These are phyloP conservation scores for Arthrobotrys pseudoclavata DNA, from an alignment of 2,329 filamentous ascomycete species.

Conservation along the genomic window DNA sequence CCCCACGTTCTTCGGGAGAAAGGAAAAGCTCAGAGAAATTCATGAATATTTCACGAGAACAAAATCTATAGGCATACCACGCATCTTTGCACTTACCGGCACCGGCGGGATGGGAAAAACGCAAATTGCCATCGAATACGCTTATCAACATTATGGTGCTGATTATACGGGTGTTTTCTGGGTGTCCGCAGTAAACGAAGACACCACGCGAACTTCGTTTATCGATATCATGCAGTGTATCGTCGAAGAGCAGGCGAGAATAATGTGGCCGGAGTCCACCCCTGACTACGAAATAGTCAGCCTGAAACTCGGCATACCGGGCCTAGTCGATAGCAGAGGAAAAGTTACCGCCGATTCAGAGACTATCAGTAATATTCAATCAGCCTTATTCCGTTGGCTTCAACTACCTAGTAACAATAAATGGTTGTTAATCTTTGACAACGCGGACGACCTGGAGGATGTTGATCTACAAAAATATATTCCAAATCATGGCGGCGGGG, in stretches of 20 bases:
- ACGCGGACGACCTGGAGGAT: slow-evolving; percentile 3
- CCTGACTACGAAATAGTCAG: too few relatives aligned
- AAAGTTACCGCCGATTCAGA: neutral
- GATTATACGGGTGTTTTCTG: slow-evolving; percentile 63
- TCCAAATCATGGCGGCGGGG: too few relatives aligned
- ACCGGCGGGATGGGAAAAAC: slow-evolving; percentile 22
- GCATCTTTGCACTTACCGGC: neutral
- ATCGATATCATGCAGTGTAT: slow-evolving; percentile 17
- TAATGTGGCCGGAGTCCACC: too few relatives aligned
- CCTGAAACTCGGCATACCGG: neutral
- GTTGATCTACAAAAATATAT: too few relatives aligned
- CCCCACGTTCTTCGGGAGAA: slow-evolving; percentile 20
- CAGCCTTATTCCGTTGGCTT: neutral
- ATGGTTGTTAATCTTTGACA: slow-evolving; percentile 5
- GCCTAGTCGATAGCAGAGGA: neutral
- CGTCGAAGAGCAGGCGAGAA: too few relatives aligned
- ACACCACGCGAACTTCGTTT: slow-evolving; percentile 20
- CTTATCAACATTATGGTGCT: slow-evolving; percentile 15
- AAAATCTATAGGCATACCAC: neutral
- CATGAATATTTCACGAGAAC: slow-evolving; percentile 8
- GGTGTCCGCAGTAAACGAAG: slow-evolving; percentile 59
- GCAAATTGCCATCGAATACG: slow-evolving; percentile 12
- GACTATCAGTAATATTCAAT: neutral
- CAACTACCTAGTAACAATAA: neutral
- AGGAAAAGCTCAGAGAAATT: slow-evolving; percentile 13